Conservation (phyloP, 495 filamentous ascomycete species). For the Lasiosphaeria hispida region DNA sequence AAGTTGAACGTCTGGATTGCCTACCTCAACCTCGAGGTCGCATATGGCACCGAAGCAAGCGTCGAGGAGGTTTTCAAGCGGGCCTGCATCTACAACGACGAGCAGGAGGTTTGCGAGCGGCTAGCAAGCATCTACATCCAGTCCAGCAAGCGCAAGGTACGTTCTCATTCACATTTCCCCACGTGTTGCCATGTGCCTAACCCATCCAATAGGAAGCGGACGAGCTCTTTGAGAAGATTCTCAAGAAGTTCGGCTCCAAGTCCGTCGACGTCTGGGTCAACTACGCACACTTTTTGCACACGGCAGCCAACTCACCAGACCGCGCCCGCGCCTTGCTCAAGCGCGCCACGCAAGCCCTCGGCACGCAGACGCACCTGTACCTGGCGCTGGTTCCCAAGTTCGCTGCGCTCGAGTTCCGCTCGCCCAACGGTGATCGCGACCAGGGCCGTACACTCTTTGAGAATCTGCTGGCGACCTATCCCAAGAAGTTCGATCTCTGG, state of each 20-base stretch:
- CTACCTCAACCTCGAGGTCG: slow-evolving; percentile 88
- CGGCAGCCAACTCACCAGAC: slow-evolving; percentile 61
- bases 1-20: slow-evolving; percentile 95
- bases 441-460: slow-evolving; percentile 94
- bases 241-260: slow-evolving; percentile 82
- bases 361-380: slow-evolving; percentile 56
- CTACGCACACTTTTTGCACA: slow-evolving; percentile 89
- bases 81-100: slow-evolving; percentile 91
- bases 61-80: slow-evolving; percentile 85
- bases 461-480: slow-evolving; percentile 76
- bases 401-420: slow-evolving; percentile 85
- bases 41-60: slow-evolving; percentile 82
- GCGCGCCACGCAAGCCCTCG: slow-evolving; percentile 82
- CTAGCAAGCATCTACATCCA: slow-evolving; percentile 93
- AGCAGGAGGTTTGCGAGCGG: slow-evolving; percentile 84
- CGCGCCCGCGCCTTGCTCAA: slow-evolving; percentile 77
- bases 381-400: slow-evolving; percentile 80
- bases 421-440: slow-evolving; percentile 78
- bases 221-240: slow-evolving; percentile 75
- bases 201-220: slow-evolving; percentile 70
- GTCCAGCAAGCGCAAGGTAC: slow-evolving; percentile 70
- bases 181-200: slow-evolving; percentile 13
- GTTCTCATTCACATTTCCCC: slow-evolving; percentile 14
- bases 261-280: slow-evolving; percentile 83
- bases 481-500: slow-evolving; percentile 88